Percentiles rank a stretch among this genome's conserved stretches.
These are phyloP conservation scores for Phytophthora ramorum DNA, from an alignment of 352 stramenopile genomes.

Conservation along the genomic window DNA sequence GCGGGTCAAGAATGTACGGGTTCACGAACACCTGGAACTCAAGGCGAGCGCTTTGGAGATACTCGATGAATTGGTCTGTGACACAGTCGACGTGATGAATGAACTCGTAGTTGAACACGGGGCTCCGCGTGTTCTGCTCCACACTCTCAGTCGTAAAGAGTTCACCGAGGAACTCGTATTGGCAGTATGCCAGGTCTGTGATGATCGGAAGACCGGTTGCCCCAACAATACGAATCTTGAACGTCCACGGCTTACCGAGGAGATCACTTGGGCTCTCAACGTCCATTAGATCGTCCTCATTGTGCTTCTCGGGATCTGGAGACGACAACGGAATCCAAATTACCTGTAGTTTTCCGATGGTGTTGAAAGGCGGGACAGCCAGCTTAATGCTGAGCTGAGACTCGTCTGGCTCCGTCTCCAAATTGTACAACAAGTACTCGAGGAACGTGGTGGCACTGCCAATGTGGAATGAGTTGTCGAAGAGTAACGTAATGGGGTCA, in stretches of 20 bases:
- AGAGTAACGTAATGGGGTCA: conserved; percentile 93
- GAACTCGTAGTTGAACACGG: conserved; percentile 91
- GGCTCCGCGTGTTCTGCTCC: conserved; percentile 87
- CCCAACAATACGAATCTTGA: conserved; percentile 87
- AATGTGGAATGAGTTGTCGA: conserved; percentile 94
- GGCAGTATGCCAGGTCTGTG: conserved; percentile 91
- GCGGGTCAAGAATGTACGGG: conserved; percentile 86
- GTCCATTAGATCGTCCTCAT: conserved; percentile 72
- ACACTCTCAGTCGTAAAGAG: conserved; percentile 93
- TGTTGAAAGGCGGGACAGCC: conserved; percentile 91
- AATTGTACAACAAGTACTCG: conserved; percentile 93
- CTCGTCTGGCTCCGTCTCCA: conserved; percentile 92
- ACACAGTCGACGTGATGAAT: conserved; percentile 90
- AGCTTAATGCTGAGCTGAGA: conserved; percentile 92
- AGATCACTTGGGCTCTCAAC: conserved; percentile 79
- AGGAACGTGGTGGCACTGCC: conserved; percentile 93
- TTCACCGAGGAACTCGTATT: conserved; percentile 94
- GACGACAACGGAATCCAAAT: conserved; percentile 89
- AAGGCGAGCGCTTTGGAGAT: conserved; percentile 79
- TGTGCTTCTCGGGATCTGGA: conserved; percentile 70
- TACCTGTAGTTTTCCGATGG: conserved; percentile 93
- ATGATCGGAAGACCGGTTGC: conserved; percentile 88
- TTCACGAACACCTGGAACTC: conserved; percentile 93
- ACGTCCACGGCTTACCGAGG: conserved; percentile 92
- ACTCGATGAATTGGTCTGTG: conserved; percentile 89